phyloP scores from a whole-genome alignment of 164 flowering plant species.

The Taxillus chinensis region DNA sequence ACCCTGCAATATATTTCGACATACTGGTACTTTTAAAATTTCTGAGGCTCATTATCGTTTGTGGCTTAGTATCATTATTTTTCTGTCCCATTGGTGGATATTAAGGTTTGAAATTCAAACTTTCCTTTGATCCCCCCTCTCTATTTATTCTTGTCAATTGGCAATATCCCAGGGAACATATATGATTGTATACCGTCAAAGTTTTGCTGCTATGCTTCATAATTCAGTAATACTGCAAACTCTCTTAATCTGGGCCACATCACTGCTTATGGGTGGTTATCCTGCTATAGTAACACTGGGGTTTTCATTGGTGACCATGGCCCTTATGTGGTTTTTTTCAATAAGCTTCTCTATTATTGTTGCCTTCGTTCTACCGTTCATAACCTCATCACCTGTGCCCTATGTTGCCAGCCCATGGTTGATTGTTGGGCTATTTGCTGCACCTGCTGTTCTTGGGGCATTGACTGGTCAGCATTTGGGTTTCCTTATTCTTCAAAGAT shows the following conservation, averaged over 20 bases:
- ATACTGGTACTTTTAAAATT: slow-evolving; percentile 44
- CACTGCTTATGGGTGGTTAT: slow-evolving; percentile 76
- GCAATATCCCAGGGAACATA: slow-evolving; percentile 59
- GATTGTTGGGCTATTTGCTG: slow-evolving; percentile 70
- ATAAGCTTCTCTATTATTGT: slow-evolving; percentile 48
- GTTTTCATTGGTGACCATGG: slow-evolving; percentile 52
- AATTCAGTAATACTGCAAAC: slow-evolving; percentile 75
- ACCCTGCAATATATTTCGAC: slow-evolving; percentile 69
- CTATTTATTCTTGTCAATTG: background rate
- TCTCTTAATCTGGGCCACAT: slow-evolving; percentile 59
- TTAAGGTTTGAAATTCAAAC: too few relatives aligned
- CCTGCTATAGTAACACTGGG: slow-evolving; percentile 51
- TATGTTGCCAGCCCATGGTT: slow-evolving; percentile 78
- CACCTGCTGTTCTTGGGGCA: slow-evolving; percentile 87
- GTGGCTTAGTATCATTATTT: background rate
- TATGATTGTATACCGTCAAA: slow-evolving; percentile 68
- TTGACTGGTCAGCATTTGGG: slow-evolving; percentile 80
- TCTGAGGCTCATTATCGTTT: background rate
- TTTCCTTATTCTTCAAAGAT: slow-evolving; percentile 40
- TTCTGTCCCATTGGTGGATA: background rate
- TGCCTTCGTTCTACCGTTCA: slow-evolving; percentile 56
- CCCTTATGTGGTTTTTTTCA: slow-evolving; percentile 72
- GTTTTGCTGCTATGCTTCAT: slow-evolving; percentile 68
- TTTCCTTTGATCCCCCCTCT: background rate
- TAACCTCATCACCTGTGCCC: slow-evolving; percentile 67